Base-by-base conservation (phyloP, 2,329 filamentous ascomycete species). In the Akanthomyces muscarius region DNA sequence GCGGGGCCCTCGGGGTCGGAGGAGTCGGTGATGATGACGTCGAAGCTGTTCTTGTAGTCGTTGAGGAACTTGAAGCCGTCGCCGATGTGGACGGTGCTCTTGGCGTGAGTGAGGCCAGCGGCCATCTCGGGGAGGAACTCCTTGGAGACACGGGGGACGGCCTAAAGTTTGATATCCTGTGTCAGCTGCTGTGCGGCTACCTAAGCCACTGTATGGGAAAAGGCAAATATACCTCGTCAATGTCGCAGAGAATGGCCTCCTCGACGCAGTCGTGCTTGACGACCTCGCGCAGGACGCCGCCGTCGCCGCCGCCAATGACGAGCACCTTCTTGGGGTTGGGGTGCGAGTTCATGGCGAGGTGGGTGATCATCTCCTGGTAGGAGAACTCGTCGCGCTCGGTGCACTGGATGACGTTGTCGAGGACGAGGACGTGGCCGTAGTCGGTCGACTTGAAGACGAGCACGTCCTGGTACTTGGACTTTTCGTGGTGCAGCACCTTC, bases 321-420 rank as follows among this genome's bases (percentile, higher is more conserved):
- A 99, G 88, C 61, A 99, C 95, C 81, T 93, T 96, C 87, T 98
- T 95, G 75, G 95, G 95, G 84, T 96, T 88, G 70, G 95, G 95
- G 86, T 99, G 95, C 61, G 94, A 92, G 86, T 96, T 95, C 89
- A 99, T 92, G 80, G 92, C 95, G 70, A 99, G 86, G 81, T 99
- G 92, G 71, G 94, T 93, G 80, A 99, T 99, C 95, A 99, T 99
- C 86, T 99, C 95, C 85, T 99, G 95, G 87, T 97, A 97, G 72
- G 93, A 92, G 85, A 98, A 99, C 83, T 99, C 95, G 76, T 99
- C 92, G 69, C 94, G 89, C 87, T 99, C 95, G 70, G 95, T 98
- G 86, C 89, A 92, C 82, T 99, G 95, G 78, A 99, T 97, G 76
- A 97, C 95, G 77, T 98, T 98, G 86, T 99, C 95, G 70, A 99